phyloP scores from a whole-genome alignment of 192 early-diverging fungal genomes.

The Podila minutissima region DNA sequence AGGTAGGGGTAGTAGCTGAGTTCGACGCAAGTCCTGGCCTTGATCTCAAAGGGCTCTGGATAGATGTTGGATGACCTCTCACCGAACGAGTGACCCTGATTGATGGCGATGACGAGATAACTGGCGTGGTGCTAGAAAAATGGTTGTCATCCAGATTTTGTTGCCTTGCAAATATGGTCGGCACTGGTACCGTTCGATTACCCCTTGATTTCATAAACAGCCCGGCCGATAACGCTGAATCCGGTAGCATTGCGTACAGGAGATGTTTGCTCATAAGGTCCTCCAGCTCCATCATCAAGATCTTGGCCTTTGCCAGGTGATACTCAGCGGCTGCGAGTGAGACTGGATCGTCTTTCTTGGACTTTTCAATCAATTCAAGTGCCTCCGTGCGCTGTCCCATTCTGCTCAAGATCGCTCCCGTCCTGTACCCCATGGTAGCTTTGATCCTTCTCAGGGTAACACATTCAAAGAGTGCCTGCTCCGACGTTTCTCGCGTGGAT shows the following conservation, averaged over 20 bases:
- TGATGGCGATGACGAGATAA: not conserved
- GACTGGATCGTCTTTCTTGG: slow-evolving; percentile 19
- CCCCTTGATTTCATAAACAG: slow-evolving; percentile 17
- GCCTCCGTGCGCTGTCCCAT: slow-evolving; percentile 14
- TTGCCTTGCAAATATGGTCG: not conserved
- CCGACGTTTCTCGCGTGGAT: not conserved
- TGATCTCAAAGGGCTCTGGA: not conserved
- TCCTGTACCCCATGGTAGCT: slow-evolving; percentile 33
- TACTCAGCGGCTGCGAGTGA: slow-evolving; percentile 21
- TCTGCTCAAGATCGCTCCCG: slow-evolving; percentile 13
- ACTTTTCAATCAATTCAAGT: slow-evolving; percentile 16
- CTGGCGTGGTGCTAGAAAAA: not conserved
- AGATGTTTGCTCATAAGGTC: slow-evolving; percentile 29
- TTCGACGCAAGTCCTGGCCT: not conserved
- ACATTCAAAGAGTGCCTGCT: slow-evolving; percentile 34
- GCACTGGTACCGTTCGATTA: not conserved
- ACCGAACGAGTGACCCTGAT: not conserved
- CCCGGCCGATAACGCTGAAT: slow-evolving; percentile 34
- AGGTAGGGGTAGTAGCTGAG: not conserved
- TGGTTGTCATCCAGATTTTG: not conserved
- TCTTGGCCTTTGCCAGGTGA: slow-evolving; percentile 19
- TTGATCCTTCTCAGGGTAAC: slow-evolving; percentile 31
- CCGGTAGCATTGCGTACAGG: slow-evolving; percentile 32
- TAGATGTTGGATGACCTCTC: not conserved
- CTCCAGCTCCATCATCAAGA: slow-evolving; percentile 36